These are phyloP conservation scores for Drosera capensis DNA, from an alignment of 148 eudicot species.

Conservation along the genomic window DNA sequence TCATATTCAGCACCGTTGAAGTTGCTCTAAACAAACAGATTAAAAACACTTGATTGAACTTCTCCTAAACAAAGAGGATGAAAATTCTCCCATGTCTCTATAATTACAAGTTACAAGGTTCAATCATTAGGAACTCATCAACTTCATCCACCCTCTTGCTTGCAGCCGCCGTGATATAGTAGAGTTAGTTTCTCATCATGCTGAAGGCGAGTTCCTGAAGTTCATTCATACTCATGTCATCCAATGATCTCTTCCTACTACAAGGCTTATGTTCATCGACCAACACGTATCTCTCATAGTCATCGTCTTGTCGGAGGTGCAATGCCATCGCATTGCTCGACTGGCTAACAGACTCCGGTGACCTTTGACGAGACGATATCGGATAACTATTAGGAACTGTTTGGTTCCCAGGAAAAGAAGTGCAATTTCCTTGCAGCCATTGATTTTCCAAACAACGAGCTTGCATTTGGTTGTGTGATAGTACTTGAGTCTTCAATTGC, in stretches of 20 bases:
- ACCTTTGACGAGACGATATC: slow-evolving; percentile 34
- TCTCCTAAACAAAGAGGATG: too few species aligned
- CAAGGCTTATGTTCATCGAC: too few species aligned
- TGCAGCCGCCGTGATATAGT: too few species aligned
- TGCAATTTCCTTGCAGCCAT: background rate
- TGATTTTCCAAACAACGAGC: background rate
- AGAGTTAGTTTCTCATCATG: slow-evolving; percentile 30
- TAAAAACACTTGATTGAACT: too few species aligned
- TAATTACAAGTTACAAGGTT: too few species aligned
- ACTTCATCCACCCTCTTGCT: too few species aligned
- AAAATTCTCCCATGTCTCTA: too few species aligned
- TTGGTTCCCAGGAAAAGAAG: background rate
- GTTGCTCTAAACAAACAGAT: too few species aligned
- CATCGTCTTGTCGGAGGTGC: background rate
- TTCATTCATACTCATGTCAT: slow-evolving; percentile 38
- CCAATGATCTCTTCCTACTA: slow-evolving; percentile 32
- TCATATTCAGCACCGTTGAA: too few species aligned
- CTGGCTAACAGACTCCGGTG: slow-evolving; percentile 32
- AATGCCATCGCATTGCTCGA: slow-evolving; percentile 3
- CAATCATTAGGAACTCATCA: too few species aligned
- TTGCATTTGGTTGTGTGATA: background rate
- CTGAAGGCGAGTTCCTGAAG: slow-evolving; percentile 57
- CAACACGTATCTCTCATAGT: background rate
- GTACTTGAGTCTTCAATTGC: slow-evolving; percentile 61
- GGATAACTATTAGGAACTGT: slow-evolving; percentile 7